Conservation (phyloP, 179 eudicot species). For the Spinacia oleracea region DNA sequence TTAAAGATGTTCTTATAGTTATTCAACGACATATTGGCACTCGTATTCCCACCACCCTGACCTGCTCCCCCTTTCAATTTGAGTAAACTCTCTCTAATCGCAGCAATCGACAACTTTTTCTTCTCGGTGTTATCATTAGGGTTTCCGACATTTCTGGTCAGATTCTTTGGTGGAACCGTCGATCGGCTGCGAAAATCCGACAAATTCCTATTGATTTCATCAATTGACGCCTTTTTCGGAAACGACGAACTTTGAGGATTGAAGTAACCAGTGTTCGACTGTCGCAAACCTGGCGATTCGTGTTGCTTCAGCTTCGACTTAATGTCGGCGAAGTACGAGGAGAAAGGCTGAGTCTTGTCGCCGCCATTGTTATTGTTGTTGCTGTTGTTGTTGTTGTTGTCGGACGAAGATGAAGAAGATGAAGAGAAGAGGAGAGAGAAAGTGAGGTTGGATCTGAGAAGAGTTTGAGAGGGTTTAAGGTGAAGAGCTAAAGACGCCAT, state of each 20-base stretch:
- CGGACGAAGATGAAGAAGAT: conserved; percentile 25
- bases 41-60: background rate
- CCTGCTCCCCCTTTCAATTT: background rate
- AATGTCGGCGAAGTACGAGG: conserved; percentile 42
- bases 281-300: background rate
- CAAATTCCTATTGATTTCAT: conserved; percentile 46
- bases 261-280: background rate
- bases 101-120: conserved; percentile 3
- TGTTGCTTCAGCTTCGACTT: conserved; percentile 42
- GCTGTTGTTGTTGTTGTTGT: conserved; percentile 19
- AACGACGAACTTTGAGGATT: conserved; percentile 6
- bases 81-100: conserved; percentile 40
- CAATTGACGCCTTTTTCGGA: conserved; percentile 10
- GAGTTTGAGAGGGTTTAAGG: conserved; percentile 18
- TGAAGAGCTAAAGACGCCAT: conserved; percentile 39
- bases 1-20: conserved; percentile 25
- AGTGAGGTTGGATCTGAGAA: conserved; percentile 21
- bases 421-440: conserved; percentile 34
- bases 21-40: conserved; percentile 20
- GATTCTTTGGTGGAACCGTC: conserved; percentile 15
- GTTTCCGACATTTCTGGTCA: background rate
- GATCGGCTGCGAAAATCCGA: conserved; percentile 43
- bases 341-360: conserved; percentile 19
- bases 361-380: conserved; percentile 18
- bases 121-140: background rate